These are phyloP conservation scores for Metschnikowia colocasiae DNA, from an alignment of 805 yeast genomes.

Conservation along the genomic window DNA sequence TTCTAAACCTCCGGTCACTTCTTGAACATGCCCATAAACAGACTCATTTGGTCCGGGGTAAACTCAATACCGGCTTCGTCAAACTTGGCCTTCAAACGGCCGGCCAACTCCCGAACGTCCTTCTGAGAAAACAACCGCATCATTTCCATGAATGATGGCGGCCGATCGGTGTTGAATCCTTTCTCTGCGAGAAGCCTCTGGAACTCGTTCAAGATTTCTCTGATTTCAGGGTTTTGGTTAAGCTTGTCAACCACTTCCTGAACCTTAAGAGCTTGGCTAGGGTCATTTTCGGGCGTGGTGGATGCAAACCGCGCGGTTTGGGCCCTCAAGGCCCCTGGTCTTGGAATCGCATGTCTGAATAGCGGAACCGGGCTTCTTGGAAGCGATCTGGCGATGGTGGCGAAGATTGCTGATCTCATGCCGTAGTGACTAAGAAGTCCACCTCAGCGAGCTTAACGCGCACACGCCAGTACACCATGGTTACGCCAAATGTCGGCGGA, in stretches of 20 bases:
- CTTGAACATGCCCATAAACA: constrained; percentile 25
- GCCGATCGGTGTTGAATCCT: constrained; percentile 31
- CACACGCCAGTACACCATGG: not conserved
- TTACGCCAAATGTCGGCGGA: too few species aligned
- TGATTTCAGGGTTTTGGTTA: constrained; percentile 29
- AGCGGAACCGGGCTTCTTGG: not conserved
- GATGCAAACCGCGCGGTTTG: constrained; percentile 11
- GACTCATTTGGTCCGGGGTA: constrained; percentile 31
- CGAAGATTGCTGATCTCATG: constrained; percentile 9
- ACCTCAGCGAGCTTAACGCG: not conserved
- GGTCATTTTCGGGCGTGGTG: constrained; percentile 7
- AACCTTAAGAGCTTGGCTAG: constrained; percentile 9
- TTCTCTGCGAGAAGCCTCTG: constrained; percentile 29
- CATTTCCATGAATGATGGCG: constrained; percentile 35
- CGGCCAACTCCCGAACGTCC: constrained; percentile 30
- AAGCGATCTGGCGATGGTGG: constrained; percentile 6
- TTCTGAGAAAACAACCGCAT: constrained; percentile 35
- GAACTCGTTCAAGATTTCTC: constrained; percentile 27
- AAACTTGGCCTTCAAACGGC: constrained; percentile 28
- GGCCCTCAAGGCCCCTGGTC: not conserved
- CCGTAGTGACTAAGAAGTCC: not conserved
- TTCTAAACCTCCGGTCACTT: not conserved
- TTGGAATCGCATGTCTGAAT: not conserved
- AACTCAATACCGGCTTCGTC: constrained; percentile 31
- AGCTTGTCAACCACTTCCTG: constrained; percentile 19